Percentiles rank a stretch among this genome's conserved stretches.
Evolutionary conservation across 2,329 filamentous ascomycete species (phyloP).

Genomic region (Alternaria sp.): DNA sequence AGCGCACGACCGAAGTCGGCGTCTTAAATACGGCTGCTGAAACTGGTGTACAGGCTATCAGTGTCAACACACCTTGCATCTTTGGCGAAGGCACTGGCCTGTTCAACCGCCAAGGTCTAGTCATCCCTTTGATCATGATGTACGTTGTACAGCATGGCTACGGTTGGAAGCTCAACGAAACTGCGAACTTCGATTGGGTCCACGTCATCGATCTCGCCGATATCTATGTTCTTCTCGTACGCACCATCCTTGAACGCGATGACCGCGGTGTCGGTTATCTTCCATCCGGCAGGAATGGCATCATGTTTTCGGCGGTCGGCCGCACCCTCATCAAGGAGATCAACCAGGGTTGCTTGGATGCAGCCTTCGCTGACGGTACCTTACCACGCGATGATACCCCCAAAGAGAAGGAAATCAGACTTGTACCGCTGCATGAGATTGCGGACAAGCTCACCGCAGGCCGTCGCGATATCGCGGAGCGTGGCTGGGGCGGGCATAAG

Average conservation of each 20-base stretch:
- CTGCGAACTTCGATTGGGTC: constrained; percentile 30
- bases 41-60: constrained; percentile 24
- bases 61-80: constrained; percentile 25
- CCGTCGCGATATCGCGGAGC: constrained; percentile 19
- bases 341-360: constrained; percentile 20
- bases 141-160: constrained; percentile 29
- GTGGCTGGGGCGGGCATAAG: constrained; percentile 26
- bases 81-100: constrained; percentile 28
- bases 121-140: constrained; percentile 23
- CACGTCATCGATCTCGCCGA: constrained; percentile 28
- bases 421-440: constrained; percentile 21
- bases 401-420: constrained; percentile 22
- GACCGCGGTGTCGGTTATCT: constrained; percentile 26
- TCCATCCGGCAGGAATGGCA: constrained; percentile 21
- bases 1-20: constrained; percentile 25
- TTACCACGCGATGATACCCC: constrained; percentile 25
- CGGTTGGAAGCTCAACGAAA: constrained; percentile 29
- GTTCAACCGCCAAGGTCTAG: constrained; percentile 24
- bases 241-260: constrained; percentile 24
- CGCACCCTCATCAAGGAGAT: constrained; percentile 24
- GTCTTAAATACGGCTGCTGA: constrained; percentile 18
- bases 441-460: constrained; percentile 24
- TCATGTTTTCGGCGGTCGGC: constrained; percentile 24
- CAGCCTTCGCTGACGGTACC: constrained; percentile 24
- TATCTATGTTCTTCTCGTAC: constrained; percentile 23